Percentiles rank a stretch among this genome's conserved stretches.
These are phyloP conservation scores for Conoideocrella luteorostrata DNA, from an alignment of 2,329 filamentous ascomycete species.

Conservation along the genomic window DNA sequence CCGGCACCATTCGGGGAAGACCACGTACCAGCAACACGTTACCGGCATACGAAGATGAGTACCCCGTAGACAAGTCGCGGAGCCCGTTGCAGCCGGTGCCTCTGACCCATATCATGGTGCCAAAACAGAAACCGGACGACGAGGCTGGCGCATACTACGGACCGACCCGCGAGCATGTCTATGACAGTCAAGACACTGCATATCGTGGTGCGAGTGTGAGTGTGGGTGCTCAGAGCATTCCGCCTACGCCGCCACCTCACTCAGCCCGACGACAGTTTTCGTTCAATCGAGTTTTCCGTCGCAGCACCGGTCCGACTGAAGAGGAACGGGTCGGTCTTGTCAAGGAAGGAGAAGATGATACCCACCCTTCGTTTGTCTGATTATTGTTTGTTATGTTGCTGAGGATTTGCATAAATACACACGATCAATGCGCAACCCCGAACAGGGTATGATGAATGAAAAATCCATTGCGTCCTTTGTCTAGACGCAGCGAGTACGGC, in stretches of 20 bases:
- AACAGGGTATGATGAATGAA: too few species aligned
- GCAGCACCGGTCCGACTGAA: slow-evolving; percentile 54
- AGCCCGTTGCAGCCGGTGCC: slow-evolving; percentile 57
- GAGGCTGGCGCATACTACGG: slow-evolving; percentile 36
- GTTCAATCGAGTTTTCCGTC: slow-evolving; percentile 75
- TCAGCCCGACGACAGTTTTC: slow-evolving; percentile 75
- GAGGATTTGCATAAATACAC: not conserved
- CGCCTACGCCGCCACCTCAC: slow-evolving; percentile 58
- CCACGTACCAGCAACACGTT: slow-evolving; percentile 27
- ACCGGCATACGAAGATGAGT: slow-evolving; percentile 27
- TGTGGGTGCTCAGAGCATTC: slow-evolving; percentile 32
- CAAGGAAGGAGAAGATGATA: slow-evolving; percentile 40
- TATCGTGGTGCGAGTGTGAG: slow-evolving; percentile 41
- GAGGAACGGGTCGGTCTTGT: slow-evolving; percentile 80
- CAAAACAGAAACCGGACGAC: slow-evolving; percentile 37
- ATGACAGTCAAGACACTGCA: slow-evolving; percentile 36
- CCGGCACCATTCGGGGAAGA: slow-evolving; percentile 43
- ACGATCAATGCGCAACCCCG: too few species aligned
- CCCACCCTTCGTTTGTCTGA: slow-evolving; percentile 4
- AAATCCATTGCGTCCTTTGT: too few species aligned
- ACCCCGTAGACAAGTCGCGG: slow-evolving; percentile 35
- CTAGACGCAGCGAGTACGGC: not conserved
- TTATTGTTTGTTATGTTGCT: not conserved
- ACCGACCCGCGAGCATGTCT: slow-evolving; percentile 37
- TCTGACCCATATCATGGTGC: slow-evolving; percentile 53